These are phyloP conservation scores for Xylaria curta DNA, from an alignment of 495 filamentous ascomycete genomes.

Conservation along the genomic window DNA sequence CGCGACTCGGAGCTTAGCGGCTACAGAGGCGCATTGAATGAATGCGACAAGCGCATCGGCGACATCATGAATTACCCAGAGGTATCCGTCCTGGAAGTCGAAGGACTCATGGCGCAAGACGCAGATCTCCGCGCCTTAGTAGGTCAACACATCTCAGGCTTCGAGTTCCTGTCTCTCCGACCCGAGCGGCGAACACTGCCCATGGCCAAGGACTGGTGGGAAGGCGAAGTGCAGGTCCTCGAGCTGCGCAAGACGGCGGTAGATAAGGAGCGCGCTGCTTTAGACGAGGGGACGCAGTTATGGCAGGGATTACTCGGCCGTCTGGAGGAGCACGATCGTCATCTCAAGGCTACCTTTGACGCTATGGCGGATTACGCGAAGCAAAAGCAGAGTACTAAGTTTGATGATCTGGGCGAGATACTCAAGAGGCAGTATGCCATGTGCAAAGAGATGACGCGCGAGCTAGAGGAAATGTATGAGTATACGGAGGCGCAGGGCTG, in stretches of 20 bases:
- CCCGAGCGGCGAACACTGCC: slow-evolving; percentile 73
- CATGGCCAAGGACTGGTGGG: slow-evolving; percentile 81
- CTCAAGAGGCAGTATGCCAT: slow-evolving; percentile 57
- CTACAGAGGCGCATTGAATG: slow-evolving; percentile 52
- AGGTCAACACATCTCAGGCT: slow-evolving; percentile 42
- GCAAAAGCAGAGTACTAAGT: slow-evolving; percentile 17
- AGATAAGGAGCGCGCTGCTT: slow-evolving; percentile 71
- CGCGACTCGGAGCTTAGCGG: slow-evolving; percentile 59
- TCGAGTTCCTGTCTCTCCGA: slow-evolving; percentile 63
- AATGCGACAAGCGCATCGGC: slow-evolving; percentile 48
- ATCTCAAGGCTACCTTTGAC: slow-evolving; percentile 63
- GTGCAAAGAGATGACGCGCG: slow-evolving; percentile 61
- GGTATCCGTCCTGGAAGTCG: slow-evolving; percentile 49
- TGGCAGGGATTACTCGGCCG: slow-evolving; percentile 76
- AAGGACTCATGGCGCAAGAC: slow-evolving; percentile 40
- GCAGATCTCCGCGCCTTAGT: slow-evolving; percentile 34
- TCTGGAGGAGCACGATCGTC: slow-evolving; percentile 72
- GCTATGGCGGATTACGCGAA: slow-evolving; percentile 25
- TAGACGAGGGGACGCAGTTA: slow-evolving; percentile 82
- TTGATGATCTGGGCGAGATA: slow-evolving; percentile 38
- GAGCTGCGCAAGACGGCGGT: slow-evolving; percentile 64
- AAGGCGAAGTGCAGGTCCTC: slow-evolving; percentile 64
- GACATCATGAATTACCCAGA: slow-evolving; percentile 60
- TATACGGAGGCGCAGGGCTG: slow-evolving; percentile 71
- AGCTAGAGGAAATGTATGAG: slow-evolving; percentile 66